phyloP scores from a whole-genome alignment of 1,284 basidiomycete genomes.

The Golubevia pallescens region DNA sequence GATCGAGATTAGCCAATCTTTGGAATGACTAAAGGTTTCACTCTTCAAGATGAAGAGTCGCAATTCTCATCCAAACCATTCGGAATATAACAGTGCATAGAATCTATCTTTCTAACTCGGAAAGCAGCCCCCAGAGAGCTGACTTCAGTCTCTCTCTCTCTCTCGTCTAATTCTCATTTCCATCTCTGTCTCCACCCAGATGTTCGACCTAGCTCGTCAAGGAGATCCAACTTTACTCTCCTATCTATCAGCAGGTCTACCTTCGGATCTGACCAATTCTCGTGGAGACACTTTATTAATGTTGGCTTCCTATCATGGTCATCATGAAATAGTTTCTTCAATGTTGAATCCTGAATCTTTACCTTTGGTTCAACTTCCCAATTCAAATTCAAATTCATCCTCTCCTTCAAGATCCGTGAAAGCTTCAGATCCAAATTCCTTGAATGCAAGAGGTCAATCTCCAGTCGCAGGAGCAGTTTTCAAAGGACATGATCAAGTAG shows the following conservation, averaged over 20 bases:
- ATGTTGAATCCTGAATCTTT: slow-evolving; percentile 64
- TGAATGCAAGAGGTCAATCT: slow-evolving; percentile 80
- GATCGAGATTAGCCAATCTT: no score
- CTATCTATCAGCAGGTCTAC: slow-evolving; percentile 77
- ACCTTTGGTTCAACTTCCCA: neutral
- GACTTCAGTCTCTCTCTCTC: no score
- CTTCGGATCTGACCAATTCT: slow-evolving; percentile 77
- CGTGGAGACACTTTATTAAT: slow-evolving; percentile 70
- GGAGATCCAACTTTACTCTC: no score
- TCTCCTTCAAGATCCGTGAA: neutral
- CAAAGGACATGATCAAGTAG: slow-evolving; percentile 74
- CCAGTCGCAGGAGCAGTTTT: slow-evolving; percentile 82
- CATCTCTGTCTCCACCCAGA: no score
- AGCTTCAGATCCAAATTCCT: slow-evolving; percentile 60
- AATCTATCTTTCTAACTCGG: no score
- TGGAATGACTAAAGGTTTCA: no score
- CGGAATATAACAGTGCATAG: no score
- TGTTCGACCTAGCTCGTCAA: no score
- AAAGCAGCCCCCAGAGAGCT: no score
- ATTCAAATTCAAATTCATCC: neutral
- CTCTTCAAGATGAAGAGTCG: no score
- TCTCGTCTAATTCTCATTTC: no score
- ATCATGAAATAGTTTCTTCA: slow-evolving; percentile 70
- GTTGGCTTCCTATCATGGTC: slow-evolving; percentile 81
- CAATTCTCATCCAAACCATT: no score